These are phyloP conservation scores for Diaporthe eres DNA, from an alignment of 2,329 filamentous ascomycete genomes.

Conservation along the genomic window DNA sequence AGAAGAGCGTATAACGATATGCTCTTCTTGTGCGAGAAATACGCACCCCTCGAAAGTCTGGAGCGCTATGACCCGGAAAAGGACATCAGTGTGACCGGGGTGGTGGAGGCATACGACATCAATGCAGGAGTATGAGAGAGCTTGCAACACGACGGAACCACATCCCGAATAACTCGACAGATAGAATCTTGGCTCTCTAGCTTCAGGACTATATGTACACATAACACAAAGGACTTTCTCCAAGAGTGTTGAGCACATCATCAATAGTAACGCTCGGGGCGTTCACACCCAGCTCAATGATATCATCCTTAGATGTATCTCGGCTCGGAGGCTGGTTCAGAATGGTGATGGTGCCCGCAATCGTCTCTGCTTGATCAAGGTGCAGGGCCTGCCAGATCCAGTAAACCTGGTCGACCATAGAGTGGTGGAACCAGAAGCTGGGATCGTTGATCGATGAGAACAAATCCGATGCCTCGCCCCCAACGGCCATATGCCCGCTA, in stretches of 20 bases:
- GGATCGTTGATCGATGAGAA: conserved; percentile 46
- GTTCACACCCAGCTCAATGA: conserved; percentile 10
- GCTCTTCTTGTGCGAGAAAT: conserved; percentile 24
- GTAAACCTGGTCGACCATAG: conserved; percentile 48
- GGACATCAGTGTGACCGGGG: conserved; percentile 6
- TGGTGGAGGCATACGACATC: neutral
- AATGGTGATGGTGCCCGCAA: conserved; percentile 45
- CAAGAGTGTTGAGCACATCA: conserved; percentile 1
- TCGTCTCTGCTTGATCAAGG: conserved; percentile 37
- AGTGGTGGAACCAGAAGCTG: conserved; percentile 53
- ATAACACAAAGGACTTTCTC: conserved; percentile 20
- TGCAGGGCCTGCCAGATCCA: conserved; percentile 49
- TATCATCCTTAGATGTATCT: conserved; percentile 36
- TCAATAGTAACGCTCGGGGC: neutral
- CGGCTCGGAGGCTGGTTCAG: conserved; percentile 45
- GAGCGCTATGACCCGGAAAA: neutral
- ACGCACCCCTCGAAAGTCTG: neutral
- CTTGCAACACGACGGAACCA: neutral
- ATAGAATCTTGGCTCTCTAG: no score
- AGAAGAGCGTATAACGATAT: conserved; percentile 6
- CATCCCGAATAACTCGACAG: neutral
- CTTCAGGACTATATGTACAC: neutral
- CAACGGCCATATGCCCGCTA: conserved; percentile 27
- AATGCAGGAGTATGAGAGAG: neutral
- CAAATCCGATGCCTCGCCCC: conserved; percentile 22